Evolutionary conservation across 176 grass and related monocot genomes (phyloP), one percentile per base, ranked within the genome.

Genomic region (Avena insularis): DNA sequence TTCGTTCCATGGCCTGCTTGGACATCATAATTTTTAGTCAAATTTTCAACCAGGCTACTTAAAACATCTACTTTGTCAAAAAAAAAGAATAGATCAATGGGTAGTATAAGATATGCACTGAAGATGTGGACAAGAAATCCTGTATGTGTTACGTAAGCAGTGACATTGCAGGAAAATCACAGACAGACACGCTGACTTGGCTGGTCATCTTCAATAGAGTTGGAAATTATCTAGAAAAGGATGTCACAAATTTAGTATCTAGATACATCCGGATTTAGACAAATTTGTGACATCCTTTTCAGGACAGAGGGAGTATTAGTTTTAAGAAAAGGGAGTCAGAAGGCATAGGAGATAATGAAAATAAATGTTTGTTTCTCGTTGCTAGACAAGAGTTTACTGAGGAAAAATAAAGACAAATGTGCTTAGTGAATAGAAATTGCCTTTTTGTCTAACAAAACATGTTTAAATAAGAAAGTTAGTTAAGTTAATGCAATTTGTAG

Each of bases 61-160:
- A 14, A 10, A 12, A 33, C 8, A 29, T 82, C 48, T 19, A 76
- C 49, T 71, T 83, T 59, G 55, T 73, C 66, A 74, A 6, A 55
- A 49, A 49, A 40, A 65, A 66, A 78, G 7, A 83, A 74, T 57
- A 79, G 17, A 84, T 84, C 53, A 87, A 80, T 13, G 12, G 16
- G 69, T 88, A 40, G 29, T 62, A 45, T 59, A 80, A 38, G 17
- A 75, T 71, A 86, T 85, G 47, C 33, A 80, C 40, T 65, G 19
- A 75, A 80, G 81, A 88, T 82, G 67, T 31, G 70, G 59, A 71
- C 8, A 85, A 47, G n/a, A 71, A 75, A 56, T 61, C 51, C 82
- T 55, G 65, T 6, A 43, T 82, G 29, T 70, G n/a, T 67, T 85
- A 85, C 59, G 79, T 81, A 78, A 91, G 75, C 51, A 87, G 11